Evolutionary conservation across 768 basidiomycete genomes (phyloP).

Genomic region (Phallus indusiatus): DNA sequence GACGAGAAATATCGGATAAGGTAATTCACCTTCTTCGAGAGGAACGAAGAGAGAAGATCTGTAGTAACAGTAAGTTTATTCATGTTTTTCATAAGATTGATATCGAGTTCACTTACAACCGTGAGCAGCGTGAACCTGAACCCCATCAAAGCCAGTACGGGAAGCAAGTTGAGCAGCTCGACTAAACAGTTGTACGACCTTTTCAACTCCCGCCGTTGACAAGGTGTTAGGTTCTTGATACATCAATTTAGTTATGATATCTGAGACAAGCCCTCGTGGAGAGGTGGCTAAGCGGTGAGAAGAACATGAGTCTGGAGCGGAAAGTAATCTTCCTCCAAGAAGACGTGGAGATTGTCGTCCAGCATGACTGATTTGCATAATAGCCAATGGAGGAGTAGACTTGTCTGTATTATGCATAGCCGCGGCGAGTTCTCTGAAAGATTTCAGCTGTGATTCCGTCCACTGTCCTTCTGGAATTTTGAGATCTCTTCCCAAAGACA

Average conservation of each 20-base stretch:
- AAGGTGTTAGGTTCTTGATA: conserved; percentile 61
- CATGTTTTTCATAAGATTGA: conserved; percentile 2
- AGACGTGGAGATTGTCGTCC: conserved; percentile 78
- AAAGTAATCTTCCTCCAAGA: conserved; percentile 49
- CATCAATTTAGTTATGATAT: conserved; percentile 33
- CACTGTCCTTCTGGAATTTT: conserved; percentile 40
- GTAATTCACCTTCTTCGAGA: conserved; percentile 53
- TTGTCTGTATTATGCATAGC: conserved; percentile 31
- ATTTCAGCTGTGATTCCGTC: conserved; percentile 21
- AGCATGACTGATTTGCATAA: conserved; percentile 78
- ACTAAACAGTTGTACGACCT: conserved; percentile 54
- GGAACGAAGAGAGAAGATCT: conserved; percentile 76
- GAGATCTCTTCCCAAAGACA: conserved; percentile 65
- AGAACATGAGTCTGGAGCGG: conserved; percentile 64
- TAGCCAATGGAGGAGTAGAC: conserved; percentile 32
- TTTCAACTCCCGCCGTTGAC: conserved; percentile 48
- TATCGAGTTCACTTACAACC: conserved; percentile 50
- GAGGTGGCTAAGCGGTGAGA: conserved; percentile 22
- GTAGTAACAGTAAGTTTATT: not conserved
- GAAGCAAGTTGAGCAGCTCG: conserved; percentile 55
- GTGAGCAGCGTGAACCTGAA: conserved; percentile 79
- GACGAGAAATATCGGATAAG: not conserved
- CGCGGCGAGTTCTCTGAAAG: conserved; percentile 42
- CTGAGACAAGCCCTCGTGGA: conserved; percentile 23
- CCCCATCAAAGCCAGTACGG: conserved; percentile 71